Base-by-base conservation (phyloP, 495 filamentous ascomycete species). In the Tuber umbilicatum region DNA sequence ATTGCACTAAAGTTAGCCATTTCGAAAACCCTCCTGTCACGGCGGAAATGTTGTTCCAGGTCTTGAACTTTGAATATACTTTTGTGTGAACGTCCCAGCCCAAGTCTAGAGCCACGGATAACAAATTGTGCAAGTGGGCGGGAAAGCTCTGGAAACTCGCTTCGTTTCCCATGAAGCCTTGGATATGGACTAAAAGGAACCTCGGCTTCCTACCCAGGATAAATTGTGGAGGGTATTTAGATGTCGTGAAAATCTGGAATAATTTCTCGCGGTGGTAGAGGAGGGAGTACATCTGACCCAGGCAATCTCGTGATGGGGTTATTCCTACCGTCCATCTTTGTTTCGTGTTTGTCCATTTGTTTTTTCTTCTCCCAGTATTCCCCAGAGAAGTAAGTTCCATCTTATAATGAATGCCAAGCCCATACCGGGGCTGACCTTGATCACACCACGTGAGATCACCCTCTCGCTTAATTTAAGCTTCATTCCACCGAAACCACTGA, bases 161-260 rank as follows among this genome's bases (percentile, higher is more conserved):
- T 83, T 96, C 93, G 69, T 91, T 90, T 40, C 94, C 94, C 89
- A 94, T 92, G 85, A 97, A 97, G 67, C 94, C 94, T 84, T 97
- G 94, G 78, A 98, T 89, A 81, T 93, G 97, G 38, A 98, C 84
- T 16, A 97, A 79, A 1, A 97, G 85, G 85, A 98, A 85, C 43
- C 84, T 91, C 74, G 93, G 67, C 40, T 69, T 74, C n/a, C 45
- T 19, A 3, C 17, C 0, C 0, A 12, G 45, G 16, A 47, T 1
- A 47, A 5, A 47, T 17, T 23, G 19, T 23, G 45, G 21, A 47
- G 21, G 14, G 16, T 17, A 6, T 47, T 23, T 23, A 19, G 19
- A 23, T 3, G 43, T 21, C 7, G 45, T 5, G 19, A 19, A 23
- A 19, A 19, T 6, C 19, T 47, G 45, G 38, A 21, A 47, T 19